Conservation (phyloP, 192 early-diverging fungal species). For the Entomortierella chlamydospora region DNA sequence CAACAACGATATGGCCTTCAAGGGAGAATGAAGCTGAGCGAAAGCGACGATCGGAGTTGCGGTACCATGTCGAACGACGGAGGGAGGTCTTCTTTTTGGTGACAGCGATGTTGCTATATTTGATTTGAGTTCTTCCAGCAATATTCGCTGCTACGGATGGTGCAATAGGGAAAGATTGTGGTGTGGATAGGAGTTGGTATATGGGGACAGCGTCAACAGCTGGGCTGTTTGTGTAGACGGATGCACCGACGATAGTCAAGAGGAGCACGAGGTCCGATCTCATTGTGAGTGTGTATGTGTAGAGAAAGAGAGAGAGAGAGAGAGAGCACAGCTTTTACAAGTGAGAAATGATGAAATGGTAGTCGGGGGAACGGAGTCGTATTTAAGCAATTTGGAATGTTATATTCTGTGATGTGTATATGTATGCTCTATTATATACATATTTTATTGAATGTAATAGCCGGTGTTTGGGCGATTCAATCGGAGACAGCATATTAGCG, state of each 20-base stretch:
- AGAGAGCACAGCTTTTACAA: too few species aligned
- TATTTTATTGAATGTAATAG: too few species aligned
- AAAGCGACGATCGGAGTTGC: background rate
- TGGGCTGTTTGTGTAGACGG: conserved; percentile 3
- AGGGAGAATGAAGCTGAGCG: background rate
- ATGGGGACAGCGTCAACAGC: conserved; percentile 20
- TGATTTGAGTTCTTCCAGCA: conserved; percentile 5
- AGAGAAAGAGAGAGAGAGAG: too few species aligned
- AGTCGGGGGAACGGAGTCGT: too few species aligned
- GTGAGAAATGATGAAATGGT: too few species aligned
- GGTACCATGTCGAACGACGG: conserved; percentile 2
- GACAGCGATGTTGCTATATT: background rate
- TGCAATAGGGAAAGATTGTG: background rate
- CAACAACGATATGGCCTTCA: conserved; percentile 28
- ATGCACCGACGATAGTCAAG: conserved; percentile 6
- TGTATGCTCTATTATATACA: too few species aligned
- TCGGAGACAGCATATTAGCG: too few species aligned
- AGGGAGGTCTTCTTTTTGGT: background rate
- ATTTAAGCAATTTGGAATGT: too few species aligned
- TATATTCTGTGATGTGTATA: too few species aligned
- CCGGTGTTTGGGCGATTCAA: too few species aligned
- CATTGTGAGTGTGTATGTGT: too few species aligned
- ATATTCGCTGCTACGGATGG: background rate
- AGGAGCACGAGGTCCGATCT: conserved; percentile 11
- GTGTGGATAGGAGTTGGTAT: conserved; percentile 1